phyloP scores from a whole-genome alignment of 768 basidiomycete species.

The Strobilomyces confusus region DNA sequence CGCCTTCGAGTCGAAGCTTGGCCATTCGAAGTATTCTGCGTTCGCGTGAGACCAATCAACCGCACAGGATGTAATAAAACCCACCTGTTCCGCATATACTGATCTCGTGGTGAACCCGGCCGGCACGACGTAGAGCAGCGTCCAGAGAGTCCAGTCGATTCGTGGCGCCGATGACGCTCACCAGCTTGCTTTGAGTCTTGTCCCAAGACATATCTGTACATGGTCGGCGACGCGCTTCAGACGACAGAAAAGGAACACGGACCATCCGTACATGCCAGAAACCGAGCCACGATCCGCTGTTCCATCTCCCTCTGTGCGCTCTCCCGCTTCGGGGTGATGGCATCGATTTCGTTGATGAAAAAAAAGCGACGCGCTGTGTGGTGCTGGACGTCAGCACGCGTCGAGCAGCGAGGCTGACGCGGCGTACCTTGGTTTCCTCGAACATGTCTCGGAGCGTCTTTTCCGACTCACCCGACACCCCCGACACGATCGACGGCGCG shows the following conservation, averaged over 20 bases:
- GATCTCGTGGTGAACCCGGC: neutral
- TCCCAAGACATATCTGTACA: neutral
- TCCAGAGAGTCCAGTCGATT: neutral
- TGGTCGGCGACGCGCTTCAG: neutral
- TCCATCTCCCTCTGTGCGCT: neutral
- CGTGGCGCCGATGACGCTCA: neutral
- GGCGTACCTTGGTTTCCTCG: neutral
- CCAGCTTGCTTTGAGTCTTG: neutral
- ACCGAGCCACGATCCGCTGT: neutral
- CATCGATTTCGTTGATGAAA: neutral
- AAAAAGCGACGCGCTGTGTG: neutral
- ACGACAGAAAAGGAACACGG: neutral
- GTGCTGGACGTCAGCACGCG: neutral
- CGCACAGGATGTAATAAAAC: neutral
- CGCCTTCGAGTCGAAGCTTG: neutral
- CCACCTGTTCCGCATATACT: neutral
- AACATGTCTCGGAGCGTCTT: neutral
- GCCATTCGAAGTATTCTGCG: neutral
- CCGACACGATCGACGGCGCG: neutral
- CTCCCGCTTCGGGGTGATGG: neutral
- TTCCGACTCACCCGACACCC: neutral
- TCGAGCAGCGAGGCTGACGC: neutral
- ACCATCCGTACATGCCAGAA: neutral
- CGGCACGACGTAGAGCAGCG: neutral
- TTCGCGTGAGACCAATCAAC: neutral